Conservation (phyloP, 495 filamentous ascomycete genomes). For the Letharia columbiana region DNA sequence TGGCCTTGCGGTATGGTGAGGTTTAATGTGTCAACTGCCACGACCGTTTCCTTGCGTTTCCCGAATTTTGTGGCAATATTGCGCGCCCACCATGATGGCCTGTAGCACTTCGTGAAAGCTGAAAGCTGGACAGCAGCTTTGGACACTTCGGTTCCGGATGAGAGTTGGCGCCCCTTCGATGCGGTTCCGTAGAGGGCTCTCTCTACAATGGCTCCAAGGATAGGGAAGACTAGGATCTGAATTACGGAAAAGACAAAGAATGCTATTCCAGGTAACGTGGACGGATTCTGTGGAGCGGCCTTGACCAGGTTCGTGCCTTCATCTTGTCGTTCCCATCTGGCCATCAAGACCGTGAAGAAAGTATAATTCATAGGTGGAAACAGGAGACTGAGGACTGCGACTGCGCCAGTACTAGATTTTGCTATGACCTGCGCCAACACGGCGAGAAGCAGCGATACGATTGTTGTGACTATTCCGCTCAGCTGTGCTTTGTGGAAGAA, state of each 20-base stretch:
- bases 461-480: conserved; percentile 58
- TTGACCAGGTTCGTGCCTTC: conserved; percentile 47
- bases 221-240: conserved; percentile 64
- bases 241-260: conserved; percentile 61
- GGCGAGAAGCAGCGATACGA: conserved; percentile 56
- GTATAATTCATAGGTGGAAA: conserved; percentile 70
- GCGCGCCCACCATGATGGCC: conserved; percentile 52
- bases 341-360: conserved; percentile 59
- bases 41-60: conserved; percentile 50
- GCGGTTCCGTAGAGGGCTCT: conserved; percentile 65
- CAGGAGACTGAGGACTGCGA: conserved; percentile 55
- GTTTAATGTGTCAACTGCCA: conserved; percentile 62
- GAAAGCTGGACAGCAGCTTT: conserved; percentile 51
- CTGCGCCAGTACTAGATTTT: conserved; percentile 45
- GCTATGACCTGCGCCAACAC: conserved; percentile 59
- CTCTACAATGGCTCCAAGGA: conserved; percentile 65
- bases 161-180: conserved; percentile 50
- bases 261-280: conserved; percentile 53
- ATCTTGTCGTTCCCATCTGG: conserved; percentile 53
- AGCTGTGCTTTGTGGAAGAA: conserved; percentile 75
- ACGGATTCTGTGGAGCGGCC: conserved; percentile 51
- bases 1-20: conserved; percentile 61
- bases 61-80: conserved; percentile 40
- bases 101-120: conserved; percentile 65
- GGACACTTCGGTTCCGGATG: conserved; percentile 30